Base-by-base conservation (phyloP, 768 basidiomycete genomes). In the Lentinus brumalis region DNA sequence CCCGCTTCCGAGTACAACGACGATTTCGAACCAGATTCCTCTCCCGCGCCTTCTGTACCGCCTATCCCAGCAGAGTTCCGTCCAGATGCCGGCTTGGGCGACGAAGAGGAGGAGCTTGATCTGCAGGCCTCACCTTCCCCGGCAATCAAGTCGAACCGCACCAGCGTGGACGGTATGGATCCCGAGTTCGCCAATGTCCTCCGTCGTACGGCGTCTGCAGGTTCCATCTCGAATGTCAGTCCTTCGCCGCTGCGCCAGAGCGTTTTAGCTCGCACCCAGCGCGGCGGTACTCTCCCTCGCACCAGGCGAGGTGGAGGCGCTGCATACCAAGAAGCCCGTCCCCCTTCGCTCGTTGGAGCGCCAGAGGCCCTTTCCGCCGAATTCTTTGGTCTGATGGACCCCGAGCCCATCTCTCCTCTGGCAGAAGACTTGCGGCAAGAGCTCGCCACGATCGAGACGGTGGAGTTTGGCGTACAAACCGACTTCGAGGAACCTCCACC, bases 141-240 rank as follows among this genome's bases (percentile, higher is more conserved):
- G 10, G 71, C 74, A 40, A 70, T 76, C 41, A 73, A 70, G 9
- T 87, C 86, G 4, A 89, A 89, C 66, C 80, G 87, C 39, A 83
- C 83, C 6, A 91, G 87, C 66, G 82, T 92, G 4, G 91, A 94
- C 57, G 92, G 91, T 46, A 91, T 95, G 89, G 93, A 94, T 62
- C 93, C 94, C 10, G 81, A 77, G 0, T 95, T 92, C 68, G 91
- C 92, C 55, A 91, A 90, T 60, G 80, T 92, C 14, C 83, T 94
- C 47, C 84, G 84, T 57, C 86, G 87, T 42, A 74, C 81, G 5
- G 73, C 75, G 0, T 80, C 76, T 18, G 71, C 75, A 50, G 76
- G 74, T 42, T 77, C 79, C 3, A 50, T 80, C n/a, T 73, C 81
- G 38, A 70, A 77, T 57, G 76, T 78, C 16, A 88, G 86, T 66